Conservation (phyloP, 2,329 filamentous ascomycete genomes). For the Xylaria sp. region DNA sequence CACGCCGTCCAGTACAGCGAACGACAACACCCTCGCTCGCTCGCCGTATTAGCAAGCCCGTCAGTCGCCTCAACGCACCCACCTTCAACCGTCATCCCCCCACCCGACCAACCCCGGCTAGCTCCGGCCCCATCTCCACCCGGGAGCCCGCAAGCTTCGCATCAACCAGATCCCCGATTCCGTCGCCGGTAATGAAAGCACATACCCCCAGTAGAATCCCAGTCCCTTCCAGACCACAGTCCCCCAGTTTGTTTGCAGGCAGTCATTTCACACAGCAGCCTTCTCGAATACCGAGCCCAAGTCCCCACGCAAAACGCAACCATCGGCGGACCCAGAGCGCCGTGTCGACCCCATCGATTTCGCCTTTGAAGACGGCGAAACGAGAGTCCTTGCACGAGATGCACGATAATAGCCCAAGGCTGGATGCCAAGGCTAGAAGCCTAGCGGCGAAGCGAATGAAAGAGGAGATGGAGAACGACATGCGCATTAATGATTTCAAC, state of each 20-base stretch:
- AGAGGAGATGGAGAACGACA: constrained; percentile 79
- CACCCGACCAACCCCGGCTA: constrained; percentile 53
- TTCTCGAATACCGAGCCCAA: constrained; percentile 40
- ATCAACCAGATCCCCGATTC: constrained; percentile 50
- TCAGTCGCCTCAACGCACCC: constrained; percentile 44
- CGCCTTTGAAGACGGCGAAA: constrained; percentile 31
- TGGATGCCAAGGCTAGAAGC: constrained; percentile 71
- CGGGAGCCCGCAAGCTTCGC: constrained; percentile 60
- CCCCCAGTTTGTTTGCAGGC: constrained; percentile 32
- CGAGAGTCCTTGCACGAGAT: constrained; percentile 33
- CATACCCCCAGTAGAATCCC: constrained; percentile 52
- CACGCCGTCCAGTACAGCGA: constrained; percentile 39
- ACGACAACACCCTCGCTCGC: constrained; percentile 39
- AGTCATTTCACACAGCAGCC: constrained; percentile 31
- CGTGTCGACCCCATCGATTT: constrained; percentile 48
- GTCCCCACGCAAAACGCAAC: constrained; percentile 31
- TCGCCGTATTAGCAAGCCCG: constrained; percentile 54
- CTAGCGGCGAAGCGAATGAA: constrained; percentile 73
- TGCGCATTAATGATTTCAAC: constrained; percentile 80
- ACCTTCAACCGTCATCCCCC: constrained; percentile 43
- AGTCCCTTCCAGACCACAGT: constrained; percentile 40
- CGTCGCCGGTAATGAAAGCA: constrained; percentile 30
- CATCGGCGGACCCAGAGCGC: constrained; percentile 55
- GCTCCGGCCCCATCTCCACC: constrained; percentile 49
- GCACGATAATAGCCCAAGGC: constrained; percentile 53